Base-by-base conservation (phyloP, 2,329 filamentous ascomycete genomes). In the Nothopassalora personata region DNA sequence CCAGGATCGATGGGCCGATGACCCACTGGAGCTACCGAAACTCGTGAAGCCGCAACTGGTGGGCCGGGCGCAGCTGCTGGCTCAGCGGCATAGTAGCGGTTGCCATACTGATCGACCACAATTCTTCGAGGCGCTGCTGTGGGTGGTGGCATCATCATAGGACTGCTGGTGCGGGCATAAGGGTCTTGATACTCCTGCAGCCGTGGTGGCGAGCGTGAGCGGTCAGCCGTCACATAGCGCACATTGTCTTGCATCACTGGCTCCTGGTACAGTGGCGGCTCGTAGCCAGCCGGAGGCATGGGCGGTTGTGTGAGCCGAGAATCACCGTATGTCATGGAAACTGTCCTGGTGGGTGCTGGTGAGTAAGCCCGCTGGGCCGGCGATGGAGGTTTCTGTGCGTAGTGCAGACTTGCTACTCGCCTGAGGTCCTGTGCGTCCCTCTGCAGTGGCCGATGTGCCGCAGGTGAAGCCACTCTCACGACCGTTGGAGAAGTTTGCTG, bases 41-140 rank as follows among this genome's bases (percentile, higher is more conserved):
- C 82, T 50, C 82, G 75, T 19, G 79, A 69, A 18, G 60, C 23
- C 28, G 54, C 66, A 64, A 65, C 68, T 30, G 43, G 39, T 53
- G 56, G 56, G 33, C 71, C 56, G 11, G 64, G 62, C 15, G 64
- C 51, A 11, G 66, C 57, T 15, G 56, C 63, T 15, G 75, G 72
- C 11, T 72, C 74, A 46, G 80, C 78, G 63, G 85, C 83, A 61
- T 84, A 83, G 75, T 92, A 97, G 71, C 90, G 86, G 71, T 90
- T 89, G 45, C 91, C 91, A 73, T 86, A 90, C 62, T 89, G 85
- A 74, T 97, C 92, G 56, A 95, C 80, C 34, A 96, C 81, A 63
- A 96, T 67, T 15, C 87, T 61, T 87, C 85, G 57, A 79, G 49
- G 72, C 9, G 73, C 75, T 52, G 72, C 70, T 18, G 71, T 80